Evolutionary conservation across 495 filamentous ascomycete genomes (phyloP), one percentile per base, ranked within the genome.

Genomic region (Umbilicaria muhlenbergii): DNA sequence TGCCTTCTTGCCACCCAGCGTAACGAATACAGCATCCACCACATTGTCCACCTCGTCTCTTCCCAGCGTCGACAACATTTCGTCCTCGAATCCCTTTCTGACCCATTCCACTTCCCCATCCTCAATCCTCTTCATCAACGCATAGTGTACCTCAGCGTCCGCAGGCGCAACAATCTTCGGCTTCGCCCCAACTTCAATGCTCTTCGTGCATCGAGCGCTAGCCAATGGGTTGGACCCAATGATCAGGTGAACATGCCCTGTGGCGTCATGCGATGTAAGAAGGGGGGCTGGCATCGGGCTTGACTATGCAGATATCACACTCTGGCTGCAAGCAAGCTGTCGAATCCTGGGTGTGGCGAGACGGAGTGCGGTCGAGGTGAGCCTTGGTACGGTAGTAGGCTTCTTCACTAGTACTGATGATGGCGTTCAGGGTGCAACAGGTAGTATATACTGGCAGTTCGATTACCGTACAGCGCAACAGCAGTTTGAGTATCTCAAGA

Each of bases 1-100:
- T 42, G 65, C 56, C 48, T 77, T 61, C 39, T 62, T 69, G 17
- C 70, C 66, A 28, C 72, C 68, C 11, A 67, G 60, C 2, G 89
- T 94, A 38, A 98, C 80, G 58, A 96, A 96, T 21, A 96, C 92
- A 38, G 78, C 79, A 58, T 98, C 91, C 11, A 93, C 89, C 2
- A 94, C 75, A 38, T 59, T 51, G 50, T 78, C 75, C 7, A 93
- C 78, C 41, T 94, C 85, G 45, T 76, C 69, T 43, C 92, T 73
- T 13, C 91, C 91, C 19, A 93, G 59, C 10, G 59, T 77, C 32
- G 73, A 80, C 34, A 94, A 58, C 55, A 95, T 82, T n/a, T 68
- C 62, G n/a, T 86, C 78, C 33, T 68, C 50, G 45, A 94, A 94
- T 0, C 65, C 60, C 32, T 78, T 73, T 46, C 71, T 64, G 7